Evolutionary conservation across 2,329 filamentous ascomycete genomes (phyloP), one percentile per base, ranked within the genome.

Genomic region (Coniella vitis): DNA sequence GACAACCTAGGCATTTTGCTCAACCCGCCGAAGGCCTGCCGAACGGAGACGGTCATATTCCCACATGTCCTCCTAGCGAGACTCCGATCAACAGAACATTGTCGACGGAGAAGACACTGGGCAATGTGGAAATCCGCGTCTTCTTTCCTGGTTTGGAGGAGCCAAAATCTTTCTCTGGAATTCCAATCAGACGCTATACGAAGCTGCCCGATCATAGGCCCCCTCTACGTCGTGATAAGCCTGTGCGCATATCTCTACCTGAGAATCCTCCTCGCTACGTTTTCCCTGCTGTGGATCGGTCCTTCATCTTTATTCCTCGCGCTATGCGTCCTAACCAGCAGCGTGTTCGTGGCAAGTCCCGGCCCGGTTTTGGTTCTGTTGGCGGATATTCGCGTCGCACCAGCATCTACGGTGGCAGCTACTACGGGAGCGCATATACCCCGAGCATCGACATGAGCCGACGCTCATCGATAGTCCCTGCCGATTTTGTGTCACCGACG

Each of bases 281-380:
- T 53, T 95, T 93, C 67, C 93, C 93, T 5, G 86, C 90, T 2
- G 75, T 80, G 40, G 90, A 96, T 60, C 78, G 93, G 56, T 97
- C 93, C 0, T 98, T 98, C 66, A 95, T 96, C 60, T 98, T 98
- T 69, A 98, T 98, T 53, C 93, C 93, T 12, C 80, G 93, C 57
- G 91, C 91, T 10, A 78, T 96, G 71, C 82, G 93, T 57, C 93
- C 93, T 13, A 96, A 95, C 63, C 90, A 95, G 64, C 88, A 95
- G 70, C 80, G 83, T 25, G 80, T 84, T 45, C 77, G 86, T 48
- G 86, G 85, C 52, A 85, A 87, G 61, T 83, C 87, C 34, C 78
- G 84, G 51, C 86, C 87, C 50, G 81, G 81, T 14, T 78, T 86
- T 67, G 84, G 74, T 56, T 88, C 72, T 60, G 70, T 86, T 48